These are phyloP conservation scores for Kalaharituber pfeilii DNA, from an alignment of 2,329 filamentous ascomycete species.

Conservation along the genomic window DNA sequence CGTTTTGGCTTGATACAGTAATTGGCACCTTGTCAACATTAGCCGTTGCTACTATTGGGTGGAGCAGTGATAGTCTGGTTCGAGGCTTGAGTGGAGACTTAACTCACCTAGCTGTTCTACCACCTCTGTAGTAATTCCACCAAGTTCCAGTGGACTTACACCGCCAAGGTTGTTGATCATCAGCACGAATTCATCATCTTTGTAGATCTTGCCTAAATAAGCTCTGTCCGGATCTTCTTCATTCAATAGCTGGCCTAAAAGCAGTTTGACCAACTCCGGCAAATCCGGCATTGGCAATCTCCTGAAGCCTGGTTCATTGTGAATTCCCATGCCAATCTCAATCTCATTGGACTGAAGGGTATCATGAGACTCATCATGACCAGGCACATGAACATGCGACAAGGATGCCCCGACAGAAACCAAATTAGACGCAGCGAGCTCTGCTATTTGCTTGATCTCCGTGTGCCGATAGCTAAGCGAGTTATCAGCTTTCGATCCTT, in stretches of 20 bases:
- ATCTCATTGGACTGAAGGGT: conserved; percentile 40
- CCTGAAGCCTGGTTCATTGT: conserved; percentile 44
- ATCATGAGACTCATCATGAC: conserved; percentile 39
- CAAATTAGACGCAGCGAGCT: conserved; percentile 54
- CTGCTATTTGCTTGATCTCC: conserved; percentile 55
- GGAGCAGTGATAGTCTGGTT: background rate
- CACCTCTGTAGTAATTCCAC: conserved; percentile 50
- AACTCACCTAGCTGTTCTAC: conserved; percentile 36
- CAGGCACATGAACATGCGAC: conserved; percentile 85
- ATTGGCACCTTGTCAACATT: conserved; percentile 30
- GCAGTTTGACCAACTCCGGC: conserved; percentile 37
- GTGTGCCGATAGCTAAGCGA: conserved; percentile 23
- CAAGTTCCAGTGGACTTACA: conserved; percentile 48
- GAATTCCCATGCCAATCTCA: conserved; percentile 57
- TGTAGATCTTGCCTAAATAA: conserved; percentile 42
- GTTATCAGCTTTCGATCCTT: too few relatives aligned
- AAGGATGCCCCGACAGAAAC: conserved; percentile 74
- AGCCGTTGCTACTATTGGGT: conserved; percentile 1
- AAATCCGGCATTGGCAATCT: conserved; percentile 33
- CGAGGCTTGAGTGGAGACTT: background rate
- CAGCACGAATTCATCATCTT: conserved; percentile 39
- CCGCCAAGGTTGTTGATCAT: conserved; percentile 55
- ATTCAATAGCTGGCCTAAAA: conserved; percentile 49
- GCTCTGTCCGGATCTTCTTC: conserved; percentile 44
- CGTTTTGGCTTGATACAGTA: conserved; percentile 45